These are phyloP conservation scores for Fusarium anthophilum DNA, from an alignment of 2,329 filamentous ascomycete genomes.

Conservation along the genomic window DNA sequence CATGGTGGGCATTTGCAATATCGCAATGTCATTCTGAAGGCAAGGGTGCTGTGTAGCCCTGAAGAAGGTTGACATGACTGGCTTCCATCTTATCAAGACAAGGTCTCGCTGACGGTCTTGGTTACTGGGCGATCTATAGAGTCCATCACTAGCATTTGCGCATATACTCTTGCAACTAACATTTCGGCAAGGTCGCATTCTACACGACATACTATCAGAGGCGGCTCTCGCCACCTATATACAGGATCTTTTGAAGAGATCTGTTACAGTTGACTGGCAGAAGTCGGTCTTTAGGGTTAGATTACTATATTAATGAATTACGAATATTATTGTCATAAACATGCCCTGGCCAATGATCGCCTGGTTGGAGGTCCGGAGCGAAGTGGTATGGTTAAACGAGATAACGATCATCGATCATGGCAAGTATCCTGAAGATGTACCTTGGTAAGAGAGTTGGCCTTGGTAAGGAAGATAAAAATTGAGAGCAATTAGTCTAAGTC, in stretches of 20 bases:
- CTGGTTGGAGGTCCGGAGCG: not conserved
- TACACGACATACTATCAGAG: not conserved
- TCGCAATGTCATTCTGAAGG: conserved; percentile 71
- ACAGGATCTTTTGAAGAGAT: not conserved
- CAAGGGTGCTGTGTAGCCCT: conserved; percentile 68
- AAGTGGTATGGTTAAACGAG: not conserved
- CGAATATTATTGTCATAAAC: not conserved
- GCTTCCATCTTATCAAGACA: not conserved
- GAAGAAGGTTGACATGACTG: conserved; percentile 43
- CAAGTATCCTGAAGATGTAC: not conserved
- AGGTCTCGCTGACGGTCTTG: not conserved
- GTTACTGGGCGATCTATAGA: not conserved
- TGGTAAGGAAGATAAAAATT: not conserved
- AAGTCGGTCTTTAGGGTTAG: not conserved
- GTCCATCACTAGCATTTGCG: not conserved
- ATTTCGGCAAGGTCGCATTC: not conserved
- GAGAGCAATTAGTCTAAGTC: not conserved
- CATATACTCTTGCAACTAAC: not conserved
- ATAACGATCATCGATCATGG: not conserved
- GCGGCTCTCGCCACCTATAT: not conserved
- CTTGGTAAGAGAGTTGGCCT: not conserved
- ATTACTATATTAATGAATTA: conserved; percentile 14
- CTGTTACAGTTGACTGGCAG: not conserved
- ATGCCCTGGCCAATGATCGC: not conserved
- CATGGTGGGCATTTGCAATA: conserved; percentile 68